A percentile compares a stretch with the other conserved stretches of the same genome.
Conservation (phyloP, 768 basidiomycete species). For the Tulasnella sp. region DNA sequence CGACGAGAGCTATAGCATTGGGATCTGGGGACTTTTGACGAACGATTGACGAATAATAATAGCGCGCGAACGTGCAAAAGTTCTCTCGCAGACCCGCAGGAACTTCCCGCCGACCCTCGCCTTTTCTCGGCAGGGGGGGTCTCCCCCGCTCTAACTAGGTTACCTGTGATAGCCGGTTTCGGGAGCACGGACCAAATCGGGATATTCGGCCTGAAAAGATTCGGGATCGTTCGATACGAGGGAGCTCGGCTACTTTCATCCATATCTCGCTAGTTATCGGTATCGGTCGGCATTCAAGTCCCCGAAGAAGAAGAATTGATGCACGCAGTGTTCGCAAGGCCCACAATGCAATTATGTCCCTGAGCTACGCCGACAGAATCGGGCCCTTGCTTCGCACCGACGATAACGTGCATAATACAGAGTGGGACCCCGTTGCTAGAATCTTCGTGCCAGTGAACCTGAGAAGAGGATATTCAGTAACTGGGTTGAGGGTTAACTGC, state of each 20-base stretch:
- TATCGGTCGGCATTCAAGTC: background rate
- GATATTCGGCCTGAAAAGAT: background rate
- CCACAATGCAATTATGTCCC: background rate
- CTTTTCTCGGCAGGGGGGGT: too few relatives aligned
- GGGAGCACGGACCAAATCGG: background rate
- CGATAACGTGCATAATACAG: background rate
- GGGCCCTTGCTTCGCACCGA: background rate
- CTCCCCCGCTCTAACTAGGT: too few relatives aligned
- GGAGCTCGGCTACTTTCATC: background rate
- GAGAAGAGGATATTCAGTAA: background rate
- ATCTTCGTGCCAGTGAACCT: background rate
- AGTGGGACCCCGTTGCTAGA: background rate
- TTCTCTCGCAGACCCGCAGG: too few relatives aligned
- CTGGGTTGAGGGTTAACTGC: background rate
- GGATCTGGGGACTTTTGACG: too few relatives aligned
- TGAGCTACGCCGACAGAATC: conserved; percentile 3
- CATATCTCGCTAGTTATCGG: background rate
- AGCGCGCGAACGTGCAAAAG: too few relatives aligned
- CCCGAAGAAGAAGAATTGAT: background rate
- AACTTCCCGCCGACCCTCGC: too few relatives aligned
- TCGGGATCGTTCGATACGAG: background rate
- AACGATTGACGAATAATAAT: too few relatives aligned
- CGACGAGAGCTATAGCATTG: too few relatives aligned
- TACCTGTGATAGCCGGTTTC: too few relatives aligned
- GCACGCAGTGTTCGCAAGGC: background rate